These are phyloP conservation scores for Ceratorhiza oryzae-sativae DNA, from an alignment of 1,284 basidiomycete genomes.

Conservation along the genomic window DNA sequence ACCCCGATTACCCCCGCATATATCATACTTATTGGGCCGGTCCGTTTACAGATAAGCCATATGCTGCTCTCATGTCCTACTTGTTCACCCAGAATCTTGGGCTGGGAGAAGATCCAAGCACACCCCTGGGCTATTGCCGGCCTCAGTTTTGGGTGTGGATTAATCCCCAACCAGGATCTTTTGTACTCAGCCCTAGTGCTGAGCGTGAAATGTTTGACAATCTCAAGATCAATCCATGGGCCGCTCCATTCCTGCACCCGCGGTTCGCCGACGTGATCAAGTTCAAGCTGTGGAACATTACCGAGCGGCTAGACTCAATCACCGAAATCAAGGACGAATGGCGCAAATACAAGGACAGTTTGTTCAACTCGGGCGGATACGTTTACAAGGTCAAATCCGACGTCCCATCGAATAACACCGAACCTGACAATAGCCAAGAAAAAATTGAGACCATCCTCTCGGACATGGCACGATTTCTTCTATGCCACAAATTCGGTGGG, in stretches of 20 bases:
- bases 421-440: constrained; percentile 66
- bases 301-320: constrained; percentile 83
- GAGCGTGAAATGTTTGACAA: constrained; percentile 69
- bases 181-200: constrained; percentile 75
- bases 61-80: constrained; percentile 78
- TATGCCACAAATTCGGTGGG: constrained; percentile 85
- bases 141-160: constrained; percentile 91
- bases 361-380: constrained; percentile 71
- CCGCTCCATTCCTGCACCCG: constrained; percentile 81
- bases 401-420: constrained; percentile 43
- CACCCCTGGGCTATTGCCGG: constrained; percentile 58
- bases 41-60: constrained; percentile 84
- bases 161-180: constrained; percentile 70
- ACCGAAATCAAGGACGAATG: constrained; percentile 80
- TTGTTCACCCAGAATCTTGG: constrained; percentile 84
- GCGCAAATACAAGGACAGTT: constrained; percentile 58
- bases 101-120: constrained; percentile 58
- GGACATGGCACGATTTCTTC: constrained; percentile 86
- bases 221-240: constrained; percentile 81
- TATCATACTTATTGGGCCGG: constrained; percentile 91
- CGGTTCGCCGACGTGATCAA: constrained; percentile 81
- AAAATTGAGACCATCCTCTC: constrained; percentile 73
- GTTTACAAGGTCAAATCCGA: constrained; percentile 56
- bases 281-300: constrained; percentile 91
- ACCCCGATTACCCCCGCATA: constrained; percentile 71